A percentile compares a stretch with the other conserved stretches of the same genome.
Evolutionary conservation across 1,284 basidiomycete genomes (phyloP).

Genomic region (Malassezia dermatis): DNA sequence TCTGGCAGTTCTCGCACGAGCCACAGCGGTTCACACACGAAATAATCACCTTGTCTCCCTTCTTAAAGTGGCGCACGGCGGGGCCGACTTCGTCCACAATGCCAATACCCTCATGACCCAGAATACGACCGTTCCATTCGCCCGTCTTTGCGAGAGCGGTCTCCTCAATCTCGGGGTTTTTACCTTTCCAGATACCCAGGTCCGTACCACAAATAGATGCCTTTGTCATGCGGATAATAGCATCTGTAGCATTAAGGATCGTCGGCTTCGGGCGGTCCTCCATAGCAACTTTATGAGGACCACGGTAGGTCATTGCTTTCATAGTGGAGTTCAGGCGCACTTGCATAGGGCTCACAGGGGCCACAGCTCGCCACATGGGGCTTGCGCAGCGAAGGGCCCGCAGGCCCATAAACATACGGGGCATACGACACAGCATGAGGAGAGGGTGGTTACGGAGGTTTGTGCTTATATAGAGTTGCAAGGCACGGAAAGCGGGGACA

Average conservation of each 20-base stretch:
- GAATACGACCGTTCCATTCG: background rate
- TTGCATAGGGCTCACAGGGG: background rate
- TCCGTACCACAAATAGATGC: background rate
- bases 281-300: background rate
- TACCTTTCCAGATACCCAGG: slow-evolving; percentile 2
- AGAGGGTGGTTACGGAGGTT: background rate
- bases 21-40: background rate
- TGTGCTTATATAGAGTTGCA: background rate
- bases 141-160: background rate
- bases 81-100: slow-evolving; percentile 31
- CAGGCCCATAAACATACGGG: background rate
- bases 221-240: background rate
- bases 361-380: background rate
- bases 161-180: slow-evolving; percentile 2
- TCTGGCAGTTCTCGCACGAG: slow-evolving; percentile 2
- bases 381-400: background rate
- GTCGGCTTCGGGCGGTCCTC: background rate
- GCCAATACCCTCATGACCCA: slow-evolving; percentile 38
- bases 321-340: background rate
- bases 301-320: slow-evolving; percentile 3
- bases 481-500: background rate
- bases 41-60: slow-evolving; percentile 26
- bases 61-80: slow-evolving; percentile 26
- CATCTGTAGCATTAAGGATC: background rate
- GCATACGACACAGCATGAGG: background rate